Percentiles rank a stretch among this genome's conserved stretches.
Evolutionary conservation across 2,329 filamentous ascomycete genomes (phyloP).

Genomic region (Claviceps sp.): DNA sequence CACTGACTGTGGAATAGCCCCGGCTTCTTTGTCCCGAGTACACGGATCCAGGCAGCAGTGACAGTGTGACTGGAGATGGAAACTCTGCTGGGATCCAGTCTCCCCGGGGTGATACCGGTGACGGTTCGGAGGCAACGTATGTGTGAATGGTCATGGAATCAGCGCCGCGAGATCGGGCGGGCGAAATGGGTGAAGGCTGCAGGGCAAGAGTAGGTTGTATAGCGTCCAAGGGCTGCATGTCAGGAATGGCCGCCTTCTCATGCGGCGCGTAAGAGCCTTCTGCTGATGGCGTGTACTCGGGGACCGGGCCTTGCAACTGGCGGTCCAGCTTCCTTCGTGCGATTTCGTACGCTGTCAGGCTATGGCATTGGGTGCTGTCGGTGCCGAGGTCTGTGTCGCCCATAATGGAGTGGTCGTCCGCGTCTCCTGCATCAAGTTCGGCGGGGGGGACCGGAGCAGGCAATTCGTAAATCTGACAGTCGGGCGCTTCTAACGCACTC

Average conservation of each 20-base stretch:
- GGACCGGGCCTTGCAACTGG: constrained; percentile 36
- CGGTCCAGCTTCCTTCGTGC: constrained; percentile 36
- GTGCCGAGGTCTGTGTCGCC: constrained; percentile 28
- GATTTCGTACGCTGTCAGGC: constrained; percentile 35
- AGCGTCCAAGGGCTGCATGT: constrained; percentile 5
- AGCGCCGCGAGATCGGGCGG: constrained; percentile 10
- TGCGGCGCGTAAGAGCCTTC: constrained; percentile 13
- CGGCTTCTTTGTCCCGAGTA: constrained; percentile 9
- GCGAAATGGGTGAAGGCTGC: constrained; percentile 9
- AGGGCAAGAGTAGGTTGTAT: constrained; percentile 8
- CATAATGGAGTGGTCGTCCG: constrained; percentile 22
- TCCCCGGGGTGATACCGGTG: constrained; percentile 33
- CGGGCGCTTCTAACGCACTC: constrained; percentile 21
- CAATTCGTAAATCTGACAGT: constrained; percentile 39
- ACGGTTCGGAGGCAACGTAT: constrained; percentile 29
- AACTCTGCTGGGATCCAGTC: constrained; percentile 28
- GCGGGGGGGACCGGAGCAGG: constrained; percentile 31
- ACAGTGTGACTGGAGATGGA: constrained; percentile 28
- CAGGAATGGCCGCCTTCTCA: constrained; percentile 17
- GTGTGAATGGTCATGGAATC: constrained; percentile 18
- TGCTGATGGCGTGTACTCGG: constrained; percentile 32
- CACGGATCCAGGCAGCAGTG: constrained; percentile 14
- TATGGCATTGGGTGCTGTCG: constrained; percentile 20
- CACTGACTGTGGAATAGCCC: constrained; percentile 5
- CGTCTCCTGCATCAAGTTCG: constrained; percentile 32